Percentiles rank a stretch among this genome's conserved stretches.
phyloP scores from a whole-genome alignment of 352 stramenopile species.

The Phytophthora rubi region DNA sequence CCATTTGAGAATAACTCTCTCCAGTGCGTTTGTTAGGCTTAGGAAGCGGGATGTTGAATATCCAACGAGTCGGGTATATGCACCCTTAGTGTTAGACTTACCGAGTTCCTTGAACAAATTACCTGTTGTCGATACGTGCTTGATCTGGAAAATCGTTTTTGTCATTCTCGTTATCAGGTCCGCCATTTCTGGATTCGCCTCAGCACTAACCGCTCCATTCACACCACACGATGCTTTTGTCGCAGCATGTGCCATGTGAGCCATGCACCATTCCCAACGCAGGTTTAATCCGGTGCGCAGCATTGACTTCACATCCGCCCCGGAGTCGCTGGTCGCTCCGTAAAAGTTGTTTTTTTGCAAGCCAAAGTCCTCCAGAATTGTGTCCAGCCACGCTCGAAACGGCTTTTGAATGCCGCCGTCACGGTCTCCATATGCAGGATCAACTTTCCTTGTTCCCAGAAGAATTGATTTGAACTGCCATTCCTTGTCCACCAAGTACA shows the following conservation, averaged over 20 bases:
- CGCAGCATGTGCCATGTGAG: slow-evolving; percentile 27
- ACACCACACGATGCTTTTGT: slow-evolving; percentile 38
- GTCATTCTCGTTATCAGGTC: slow-evolving; percentile 22
- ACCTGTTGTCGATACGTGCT: slow-evolving; percentile 9
- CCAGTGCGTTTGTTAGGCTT: slow-evolving; percentile 17
- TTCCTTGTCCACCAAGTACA: slow-evolving; percentile 32
- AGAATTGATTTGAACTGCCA: slow-evolving; percentile 28
- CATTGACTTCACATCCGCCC: slow-evolving; percentile 29
- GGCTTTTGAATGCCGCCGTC: slow-evolving; percentile 22
- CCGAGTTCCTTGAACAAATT: slow-evolving; percentile 22
- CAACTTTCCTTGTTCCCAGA: slow-evolving; percentile 19
- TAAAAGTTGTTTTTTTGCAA: slow-evolving; percentile 25
- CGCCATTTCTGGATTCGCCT: slow-evolving; percentile 24
- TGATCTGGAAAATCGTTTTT: slow-evolving; percentile 23
- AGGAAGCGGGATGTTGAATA: slow-evolving; percentile 22
- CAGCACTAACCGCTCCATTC: slow-evolving; percentile 7
- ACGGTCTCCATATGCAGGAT: slow-evolving; percentile 12
- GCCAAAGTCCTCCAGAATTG: slow-evolving; percentile 29
- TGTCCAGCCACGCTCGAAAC: slow-evolving; percentile 20
- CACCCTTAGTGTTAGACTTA: slow-evolving; percentile 10
- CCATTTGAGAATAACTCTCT: slow-evolving; percentile 14
- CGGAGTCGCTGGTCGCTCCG: slow-evolving; percentile 23
- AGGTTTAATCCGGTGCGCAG: slow-evolving; percentile 20
- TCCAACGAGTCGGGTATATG: slow-evolving; percentile 15
- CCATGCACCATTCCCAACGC: slow-evolving; percentile 30